These are phyloP conservation scores for Phytophthora lateralis DNA, from an alignment of 352 stramenopile genomes.

Conservation along the genomic window DNA sequence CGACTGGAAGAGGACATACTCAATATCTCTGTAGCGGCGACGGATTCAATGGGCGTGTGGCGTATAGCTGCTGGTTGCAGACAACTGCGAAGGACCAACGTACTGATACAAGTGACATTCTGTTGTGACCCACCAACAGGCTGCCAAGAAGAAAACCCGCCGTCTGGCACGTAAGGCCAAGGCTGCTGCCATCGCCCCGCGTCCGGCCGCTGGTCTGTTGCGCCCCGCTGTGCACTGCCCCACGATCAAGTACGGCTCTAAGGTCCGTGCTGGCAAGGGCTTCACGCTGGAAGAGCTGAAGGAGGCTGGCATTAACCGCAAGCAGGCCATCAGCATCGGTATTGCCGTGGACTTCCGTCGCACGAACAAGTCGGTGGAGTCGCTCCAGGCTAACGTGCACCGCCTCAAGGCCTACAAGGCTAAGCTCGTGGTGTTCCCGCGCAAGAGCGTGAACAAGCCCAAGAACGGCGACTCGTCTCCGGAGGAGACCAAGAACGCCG, in stretches of 20 bases:
- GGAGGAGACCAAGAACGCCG: conserved; percentile 92
- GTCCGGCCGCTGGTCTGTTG: conserved; percentile 95
- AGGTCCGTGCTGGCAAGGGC: conserved; percentile 97
- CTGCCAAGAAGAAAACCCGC: conserved; percentile 98
- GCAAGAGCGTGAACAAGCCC: conserved; percentile 93
- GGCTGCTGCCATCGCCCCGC: conserved; percentile 97
- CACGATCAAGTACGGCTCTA: conserved; percentile 98
- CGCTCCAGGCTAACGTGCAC: conserved; percentile 96
- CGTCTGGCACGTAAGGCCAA: conserved; percentile 95
- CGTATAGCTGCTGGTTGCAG: conserved; percentile 10
- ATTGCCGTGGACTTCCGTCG: conserved; percentile 98
- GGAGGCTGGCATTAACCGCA: conserved; percentile 95
- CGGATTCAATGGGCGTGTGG: conserved; percentile 4
- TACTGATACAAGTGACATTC: conserved; percentile 43
- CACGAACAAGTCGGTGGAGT: conserved; percentile 98
- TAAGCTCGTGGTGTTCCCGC: conserved; percentile 99
- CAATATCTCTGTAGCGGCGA: background rate
- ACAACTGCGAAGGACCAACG: background rate
- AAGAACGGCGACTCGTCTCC: conserved; percentile 94
- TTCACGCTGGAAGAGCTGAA: conserved; percentile 99
- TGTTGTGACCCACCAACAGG: conserved; percentile 71
- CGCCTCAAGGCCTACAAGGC: conserved; percentile 99
- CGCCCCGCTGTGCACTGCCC: conserved; percentile 98
- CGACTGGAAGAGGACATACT: conserved; percentile 4
- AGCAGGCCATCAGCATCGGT: conserved; percentile 96